phyloP scores from a whole-genome alignment of 257 asterid genomes.

The Linaria vulgaris region DNA sequence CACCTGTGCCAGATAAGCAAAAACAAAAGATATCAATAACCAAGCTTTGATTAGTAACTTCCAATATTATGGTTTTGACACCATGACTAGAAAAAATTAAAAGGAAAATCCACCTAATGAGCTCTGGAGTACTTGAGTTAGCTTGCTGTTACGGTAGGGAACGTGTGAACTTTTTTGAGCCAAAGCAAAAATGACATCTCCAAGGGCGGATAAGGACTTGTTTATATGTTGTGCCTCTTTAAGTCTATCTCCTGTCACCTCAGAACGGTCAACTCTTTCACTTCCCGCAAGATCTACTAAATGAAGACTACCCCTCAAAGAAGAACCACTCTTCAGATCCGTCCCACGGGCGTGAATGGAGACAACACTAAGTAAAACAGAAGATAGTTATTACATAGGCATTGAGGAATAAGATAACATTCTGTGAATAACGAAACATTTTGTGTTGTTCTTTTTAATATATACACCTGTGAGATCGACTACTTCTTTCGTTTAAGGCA shows the following conservation, averaged over 20 bases:
- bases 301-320: conserved; percentile 84
- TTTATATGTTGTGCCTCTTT: conserved; percentile 96
- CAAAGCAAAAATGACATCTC: conserved; percentile 91
- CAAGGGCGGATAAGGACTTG: conserved; percentile 91
- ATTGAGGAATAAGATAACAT: too few species aligned
- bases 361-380: conserved; percentile 47
- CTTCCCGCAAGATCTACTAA: conserved; percentile 99
- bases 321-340: conserved; percentile 66
- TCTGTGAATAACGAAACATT: not conserved
- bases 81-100: not conserved
- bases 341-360: conserved; percentile 72
- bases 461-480: conserved; percentile 89
- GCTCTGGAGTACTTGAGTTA: conserved; percentile 95
- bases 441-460: not conserved
- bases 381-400: not conserved
- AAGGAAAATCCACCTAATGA: conserved; percentile 58
- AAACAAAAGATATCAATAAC: not conserved
- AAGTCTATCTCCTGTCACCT: conserved; percentile 91
- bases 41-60: too few species aligned
- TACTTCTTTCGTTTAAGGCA: conserved; percentile 87
- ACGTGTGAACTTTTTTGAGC: conserved; percentile 83
- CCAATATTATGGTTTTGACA: too few species aligned
- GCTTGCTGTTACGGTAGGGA: conserved; percentile 97
- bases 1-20: conserved; percentile 49
- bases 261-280: conserved; percentile 96